These are phyloP conservation scores for Metschnikowia proteae DNA, from an alignment of 805 yeast genomes.

Conservation along the genomic window DNA sequence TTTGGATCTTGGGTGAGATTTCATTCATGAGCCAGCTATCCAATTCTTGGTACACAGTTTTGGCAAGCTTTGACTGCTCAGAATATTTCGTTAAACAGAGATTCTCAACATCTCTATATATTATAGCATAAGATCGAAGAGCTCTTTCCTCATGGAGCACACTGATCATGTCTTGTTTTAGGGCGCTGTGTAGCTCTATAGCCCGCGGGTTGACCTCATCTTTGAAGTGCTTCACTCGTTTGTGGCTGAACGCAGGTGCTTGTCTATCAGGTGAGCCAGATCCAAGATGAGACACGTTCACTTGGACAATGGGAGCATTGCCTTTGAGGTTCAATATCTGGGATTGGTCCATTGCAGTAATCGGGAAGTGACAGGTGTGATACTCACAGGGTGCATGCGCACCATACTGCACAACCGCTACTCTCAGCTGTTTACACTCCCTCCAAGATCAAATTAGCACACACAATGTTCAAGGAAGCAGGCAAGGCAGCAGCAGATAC, in stretches of 20 bases:
- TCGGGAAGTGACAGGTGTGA: background rate
- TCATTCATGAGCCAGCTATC: slow-evolving; percentile 14
- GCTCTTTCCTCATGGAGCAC: slow-evolving; percentile 1
- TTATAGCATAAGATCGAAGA: slow-evolving; percentile 6
- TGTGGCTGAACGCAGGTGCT: slow-evolving; percentile 2
- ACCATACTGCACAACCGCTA: background rate
- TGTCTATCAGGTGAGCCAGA: slow-evolving; percentile 9
- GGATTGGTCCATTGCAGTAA: slow-evolving; percentile 3
- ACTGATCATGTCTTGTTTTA: background rate
- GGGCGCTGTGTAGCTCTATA: background rate
- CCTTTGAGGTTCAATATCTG: slow-evolving; percentile 9
- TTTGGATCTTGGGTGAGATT: slow-evolving; percentile 11
- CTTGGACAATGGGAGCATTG: background rate
- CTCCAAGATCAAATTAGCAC: background rate
- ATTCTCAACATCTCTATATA: slow-evolving; percentile 27
- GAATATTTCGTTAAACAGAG: slow-evolving; percentile 30
- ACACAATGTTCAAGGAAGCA: background rate
- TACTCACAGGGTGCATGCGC: background rate
- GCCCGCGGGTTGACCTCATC: slow-evolving; percentile 5
- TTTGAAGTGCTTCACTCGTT: slow-evolving; percentile 8
- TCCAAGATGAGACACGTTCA: slow-evolving; percentile 10
- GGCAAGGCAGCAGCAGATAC: background rate
- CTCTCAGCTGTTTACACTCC: background rate
- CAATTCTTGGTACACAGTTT: slow-evolving; percentile 19
- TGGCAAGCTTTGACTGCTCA: slow-evolving; percentile 31